These are phyloP conservation scores for Pouteria glomerata DNA, from an alignment of 148 eudicot genomes.

Conservation along the genomic window DNA sequence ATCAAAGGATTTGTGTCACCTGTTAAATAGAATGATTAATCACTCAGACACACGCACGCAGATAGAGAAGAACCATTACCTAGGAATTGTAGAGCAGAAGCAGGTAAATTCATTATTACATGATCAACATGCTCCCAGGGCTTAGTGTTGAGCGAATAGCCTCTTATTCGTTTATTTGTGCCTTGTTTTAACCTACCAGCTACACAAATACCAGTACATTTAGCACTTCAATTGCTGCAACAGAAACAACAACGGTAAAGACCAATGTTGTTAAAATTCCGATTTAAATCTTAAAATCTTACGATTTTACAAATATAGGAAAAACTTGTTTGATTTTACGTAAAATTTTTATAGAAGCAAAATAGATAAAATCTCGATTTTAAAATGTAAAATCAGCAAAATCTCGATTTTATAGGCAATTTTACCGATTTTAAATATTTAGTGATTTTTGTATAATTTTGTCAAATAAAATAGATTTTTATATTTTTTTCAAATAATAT, in stretches of 20 bases:
- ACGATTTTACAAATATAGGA: no score
- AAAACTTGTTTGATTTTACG: no score
- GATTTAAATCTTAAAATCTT: no score
- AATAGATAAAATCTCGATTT: no score
- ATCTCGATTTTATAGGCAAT: no score
- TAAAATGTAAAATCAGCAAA: no score
- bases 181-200: constrained; percentile 36
- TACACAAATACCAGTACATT: constrained; percentile 18
- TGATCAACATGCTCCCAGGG: constrained; percentile 84
- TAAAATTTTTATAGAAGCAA: no score
- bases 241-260: not conserved
- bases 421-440: no score
- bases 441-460: no score
- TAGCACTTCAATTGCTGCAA: constrained; percentile 29
- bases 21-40: not conserved
- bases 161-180: constrained; percentile 43
- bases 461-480: no score
- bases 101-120: constrained; percentile 23
- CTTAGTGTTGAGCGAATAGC: constrained; percentile 38
- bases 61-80: constrained; percentile 34
- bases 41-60: not conserved
- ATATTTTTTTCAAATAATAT: no score
- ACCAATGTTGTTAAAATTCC: no score
- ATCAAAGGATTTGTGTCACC: not conserved
- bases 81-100: constrained; percentile 82